Conservation (phyloP, 148 eudicot species). For the Camellia japonica region DNA sequence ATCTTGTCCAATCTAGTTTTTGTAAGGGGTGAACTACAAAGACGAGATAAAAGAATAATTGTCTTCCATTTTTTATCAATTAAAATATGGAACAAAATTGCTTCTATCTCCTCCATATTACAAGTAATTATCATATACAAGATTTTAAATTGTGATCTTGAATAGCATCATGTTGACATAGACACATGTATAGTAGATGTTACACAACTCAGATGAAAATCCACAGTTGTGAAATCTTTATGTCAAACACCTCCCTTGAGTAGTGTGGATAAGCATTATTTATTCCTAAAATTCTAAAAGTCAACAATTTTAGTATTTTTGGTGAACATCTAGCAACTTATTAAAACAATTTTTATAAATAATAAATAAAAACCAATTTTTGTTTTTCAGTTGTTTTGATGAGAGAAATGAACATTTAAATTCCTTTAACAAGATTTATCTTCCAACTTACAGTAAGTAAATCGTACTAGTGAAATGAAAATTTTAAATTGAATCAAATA, state of each 20-base stretch:
- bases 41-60: background rate
- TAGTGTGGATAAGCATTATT: background rate
- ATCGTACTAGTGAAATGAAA: background rate
- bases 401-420: background rate
- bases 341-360: background rate
- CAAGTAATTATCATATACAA: background rate
- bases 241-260: background rate
- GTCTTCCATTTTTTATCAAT: background rate
- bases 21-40: background rate
- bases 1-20: background rate
- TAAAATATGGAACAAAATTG: background rate
- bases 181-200: background rate
- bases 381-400: background rate
- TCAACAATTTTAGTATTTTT: no score
- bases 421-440: background rate
- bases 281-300: no score
- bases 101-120: background rate
- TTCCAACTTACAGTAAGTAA: background rate
- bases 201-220: background rate
- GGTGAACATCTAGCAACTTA: background rate
- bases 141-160: background rate
- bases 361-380: background rate
- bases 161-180: background rate
- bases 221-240: background rate
- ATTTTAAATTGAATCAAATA: background rate